A percentile compares a stretch with the other conserved stretches of the same genome.
Evolutionary conservation across 208 protist genomes (phyloP).

Genomic region (Crithidia fasciculata): DNA sequence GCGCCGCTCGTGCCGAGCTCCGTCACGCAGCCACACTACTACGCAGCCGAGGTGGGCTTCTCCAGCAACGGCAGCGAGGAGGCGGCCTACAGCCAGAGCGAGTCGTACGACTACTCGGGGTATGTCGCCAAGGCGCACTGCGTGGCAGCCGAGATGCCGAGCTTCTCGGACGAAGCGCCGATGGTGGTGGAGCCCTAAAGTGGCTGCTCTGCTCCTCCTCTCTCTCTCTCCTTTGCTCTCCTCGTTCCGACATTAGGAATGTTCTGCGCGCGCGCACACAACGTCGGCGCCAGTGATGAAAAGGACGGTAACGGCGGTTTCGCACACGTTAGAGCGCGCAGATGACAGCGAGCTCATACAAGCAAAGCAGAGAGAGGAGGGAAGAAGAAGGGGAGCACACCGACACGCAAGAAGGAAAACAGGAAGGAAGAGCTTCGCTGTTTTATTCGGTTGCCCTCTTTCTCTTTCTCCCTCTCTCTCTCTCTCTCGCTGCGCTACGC

Average conservation of each 20-base stretch:
- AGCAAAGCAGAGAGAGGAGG: neutral
- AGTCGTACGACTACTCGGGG: conserved; percentile 10
- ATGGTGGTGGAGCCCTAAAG: conserved; percentile 42
- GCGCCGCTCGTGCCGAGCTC: conserved; percentile 32
- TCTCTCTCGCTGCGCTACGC: no score
- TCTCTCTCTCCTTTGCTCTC: neutral
- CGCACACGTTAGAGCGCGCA: no score
- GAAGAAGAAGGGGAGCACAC: neutral
- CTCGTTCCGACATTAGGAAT: neutral
- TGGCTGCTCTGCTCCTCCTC: no score
- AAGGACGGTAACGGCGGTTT: no score
- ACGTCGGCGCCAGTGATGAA: no score
- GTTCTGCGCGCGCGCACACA: no score
- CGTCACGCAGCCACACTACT: conserved; percentile 18
- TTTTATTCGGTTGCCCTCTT: no score
- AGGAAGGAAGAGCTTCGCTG: neutral
- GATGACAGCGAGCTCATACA: neutral
- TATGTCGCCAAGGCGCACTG: conserved; percentile 21
- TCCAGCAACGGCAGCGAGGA: conserved; percentile 37
- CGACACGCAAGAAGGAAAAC: neutral
- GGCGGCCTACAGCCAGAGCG: conserved; percentile 21
- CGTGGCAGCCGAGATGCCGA: conserved; percentile 30
- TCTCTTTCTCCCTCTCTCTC: conserved; percentile 14
- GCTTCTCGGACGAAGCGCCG: conserved; percentile 23
- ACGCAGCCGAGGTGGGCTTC: conserved; percentile 14